Conservation (phyloP, 495 filamentous ascomycete genomes). For the Aspergillus affinis region DNA sequence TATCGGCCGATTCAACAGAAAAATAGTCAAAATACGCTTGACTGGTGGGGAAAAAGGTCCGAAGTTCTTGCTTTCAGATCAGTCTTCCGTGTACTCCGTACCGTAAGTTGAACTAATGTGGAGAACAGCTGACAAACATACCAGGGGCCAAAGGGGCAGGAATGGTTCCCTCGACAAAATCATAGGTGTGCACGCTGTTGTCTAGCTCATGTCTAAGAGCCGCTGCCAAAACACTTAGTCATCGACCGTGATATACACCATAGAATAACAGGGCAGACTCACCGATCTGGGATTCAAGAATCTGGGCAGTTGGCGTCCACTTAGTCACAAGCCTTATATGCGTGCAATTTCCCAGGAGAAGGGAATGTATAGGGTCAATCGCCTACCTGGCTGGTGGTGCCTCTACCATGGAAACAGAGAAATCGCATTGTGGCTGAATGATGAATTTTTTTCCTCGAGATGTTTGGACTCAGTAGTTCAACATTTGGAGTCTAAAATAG, state of each 20-base stretch:
- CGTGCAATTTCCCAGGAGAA: too few species aligned
- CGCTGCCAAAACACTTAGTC: constrained; percentile 8
- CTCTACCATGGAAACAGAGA: constrained; percentile 17
- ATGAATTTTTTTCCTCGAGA: too few species aligned
- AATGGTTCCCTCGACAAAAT: constrained; percentile 31
- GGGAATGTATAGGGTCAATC: neutral
- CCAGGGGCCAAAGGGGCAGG: constrained; percentile 20
- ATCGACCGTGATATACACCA: too few species aligned
- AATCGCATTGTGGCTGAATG: constrained; percentile 14
- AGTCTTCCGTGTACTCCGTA: too few species aligned
- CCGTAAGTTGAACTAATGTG: too few species aligned
- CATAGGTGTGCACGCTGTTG: constrained; percentile 22
- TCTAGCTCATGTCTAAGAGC: constrained; percentile 25
- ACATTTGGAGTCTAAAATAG: neutral
- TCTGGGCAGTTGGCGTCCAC: neutral
- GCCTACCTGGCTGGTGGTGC: constrained; percentile 12
- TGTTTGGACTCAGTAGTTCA: too few species aligned
- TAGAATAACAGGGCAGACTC: neutral
- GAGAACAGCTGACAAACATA: constrained; percentile 8
- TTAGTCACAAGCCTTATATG: too few species aligned
- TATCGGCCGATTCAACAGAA: constrained; percentile 14
- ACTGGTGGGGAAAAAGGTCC: constrained; percentile 11
- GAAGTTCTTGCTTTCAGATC: constrained; percentile 8
- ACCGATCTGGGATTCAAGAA: constrained; percentile 13
- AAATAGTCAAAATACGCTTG: constrained; percentile 23